Base-by-base conservation (phyloP, 2,329 filamentous ascomycete genomes). In the Aspergillus sclerotialis region DNA sequence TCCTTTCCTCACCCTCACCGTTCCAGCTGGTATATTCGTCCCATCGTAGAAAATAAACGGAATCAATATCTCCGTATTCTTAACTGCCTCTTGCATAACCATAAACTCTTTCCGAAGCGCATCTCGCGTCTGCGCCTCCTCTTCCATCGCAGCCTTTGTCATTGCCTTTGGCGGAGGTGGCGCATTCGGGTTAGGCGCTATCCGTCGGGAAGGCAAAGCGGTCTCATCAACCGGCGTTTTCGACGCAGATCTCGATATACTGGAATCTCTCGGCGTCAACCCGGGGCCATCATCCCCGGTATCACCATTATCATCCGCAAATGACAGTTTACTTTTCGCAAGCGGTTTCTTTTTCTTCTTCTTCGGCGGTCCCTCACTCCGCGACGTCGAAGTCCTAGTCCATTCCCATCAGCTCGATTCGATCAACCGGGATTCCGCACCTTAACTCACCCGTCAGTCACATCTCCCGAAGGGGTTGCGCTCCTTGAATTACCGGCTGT, bases 11-110 rank as follows among this genome's bases (percentile, higher is more conserved):
- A 96, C 76, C 39, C 82, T 80, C 30, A 90, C 89, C 10, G 75
- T 75, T 1, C 90, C 89, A 11, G 88, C 87, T 0, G 89, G 84
- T 8, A 84, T 83, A 57, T 93, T 90, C 14, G 86, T 86, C 11
- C 92, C 92, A 48, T 96, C 90, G 64, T 95, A 96, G 57, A 96
- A 96, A 3, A 96, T 86, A 60, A 96, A 98, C 0, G 92, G 92
- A 19, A 98, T 82, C 11, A 84, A 73, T 35, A 98, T 84, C 53
- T 95, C 89, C 7, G 88, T 89, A 13, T 78, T 78, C 64, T 93
- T 94, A 45, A 96, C 84, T 0, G 80, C 78, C 42, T 93, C 86
- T 56, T 95, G 92, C 38, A 90, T 75, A 7, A 69, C 69, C 29
- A 94, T 59, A 50, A 94, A 98, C 53, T 96, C 82, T 42, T 82